Evolutionary conservation across 306 rosid species (phyloP), one percentile per base, ranked within the genome.

Genomic region (Acacia melanoxylon): DNA sequence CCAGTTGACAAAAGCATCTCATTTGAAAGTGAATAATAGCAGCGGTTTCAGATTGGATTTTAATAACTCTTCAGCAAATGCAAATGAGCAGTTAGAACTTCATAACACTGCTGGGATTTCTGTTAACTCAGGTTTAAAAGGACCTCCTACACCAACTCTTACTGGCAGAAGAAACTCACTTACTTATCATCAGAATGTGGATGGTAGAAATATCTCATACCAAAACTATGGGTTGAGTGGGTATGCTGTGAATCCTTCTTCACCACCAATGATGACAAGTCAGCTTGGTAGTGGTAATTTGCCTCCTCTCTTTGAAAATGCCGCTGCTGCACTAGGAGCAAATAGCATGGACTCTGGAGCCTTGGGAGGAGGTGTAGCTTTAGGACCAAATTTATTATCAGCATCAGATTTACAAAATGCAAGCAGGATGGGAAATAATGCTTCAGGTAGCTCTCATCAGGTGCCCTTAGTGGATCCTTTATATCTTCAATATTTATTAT

Each of bases 241-340:
- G 62, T 93, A 91, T 78, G 82, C 91, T 10, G 83, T 88, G 69
- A 89, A 89, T 86, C 93, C 95, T 54, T 85, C 98, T 31, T 85
- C 89, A 37, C 89, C 94, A 5, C 81, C 94, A 63, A 88, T 92
- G 92, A 89, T 90, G 95, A 88, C 88, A 9, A 84, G 84, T 86
- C 97, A 89, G 82, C 89, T 86, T 68, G 92, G 97, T 79, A 68
- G 81, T 52, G 91, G 89, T 75, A 91, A 90, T 85, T 78, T 91
- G 86, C 91, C 97, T 62, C 93, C 84, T 20, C 87, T 90, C 79
- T 91, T 84, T 71, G 98, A 93, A 75, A 89, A 88, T 77, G 91
- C 86, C 74, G 89, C 87, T 41, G 89, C 88, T 63, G 87, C 86
- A 25, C 72, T 89, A 65, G 91, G 88, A 46, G 69, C 88, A 66